Evolutionary conservation across 2,329 filamentous ascomycete genomes (phyloP).

Genomic region (Trichoderma koningiopsis): DNA sequence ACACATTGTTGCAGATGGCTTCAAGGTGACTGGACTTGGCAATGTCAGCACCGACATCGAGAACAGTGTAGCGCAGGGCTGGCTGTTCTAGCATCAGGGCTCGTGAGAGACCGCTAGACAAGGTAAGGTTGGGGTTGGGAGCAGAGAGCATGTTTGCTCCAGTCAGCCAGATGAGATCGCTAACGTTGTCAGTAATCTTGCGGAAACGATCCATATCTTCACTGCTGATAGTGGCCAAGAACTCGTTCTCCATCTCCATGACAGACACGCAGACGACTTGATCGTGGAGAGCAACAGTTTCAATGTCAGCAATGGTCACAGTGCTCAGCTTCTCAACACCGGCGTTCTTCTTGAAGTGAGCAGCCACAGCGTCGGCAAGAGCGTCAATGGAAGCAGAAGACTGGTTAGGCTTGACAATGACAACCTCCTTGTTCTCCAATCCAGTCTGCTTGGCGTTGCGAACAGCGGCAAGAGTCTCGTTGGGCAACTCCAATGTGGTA

Average conservation of each 20-base stretch:
- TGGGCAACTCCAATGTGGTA: neutral
- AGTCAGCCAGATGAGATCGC: constrained; percentile 3
- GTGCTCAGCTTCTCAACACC: neutral
- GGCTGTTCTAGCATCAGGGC: constrained; percentile 10
- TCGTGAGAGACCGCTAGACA: constrained; percentile 7
- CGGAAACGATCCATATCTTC: constrained; percentile 16
- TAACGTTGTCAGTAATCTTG: constrained; percentile 1
- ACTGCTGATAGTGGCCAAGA: constrained; percentile 7
- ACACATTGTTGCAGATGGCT: neutral
- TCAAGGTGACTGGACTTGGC: neutral
- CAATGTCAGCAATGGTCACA: neutral
- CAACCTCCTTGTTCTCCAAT: neutral
- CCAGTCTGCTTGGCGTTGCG: neutral
- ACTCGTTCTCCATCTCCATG: constrained; percentile 8
- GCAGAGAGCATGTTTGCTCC: constrained; percentile 16
- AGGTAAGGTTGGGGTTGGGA: constrained; percentile 7
- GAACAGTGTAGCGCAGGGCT: neutral
- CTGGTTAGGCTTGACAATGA: constrained; percentile 4
- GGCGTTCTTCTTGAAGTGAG: neutral
- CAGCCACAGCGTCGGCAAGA: neutral
- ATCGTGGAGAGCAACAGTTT: neutral
- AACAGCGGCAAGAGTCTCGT: neutral
- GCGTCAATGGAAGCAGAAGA: neutral
- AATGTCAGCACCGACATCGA: constrained; percentile 1
- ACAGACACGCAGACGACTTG: constrained; percentile 8